These are phyloP conservation scores for Papiliotrema laurentii DNA, from an alignment of 1,284 basidiomycete genomes.

Conservation along the genomic window DNA sequence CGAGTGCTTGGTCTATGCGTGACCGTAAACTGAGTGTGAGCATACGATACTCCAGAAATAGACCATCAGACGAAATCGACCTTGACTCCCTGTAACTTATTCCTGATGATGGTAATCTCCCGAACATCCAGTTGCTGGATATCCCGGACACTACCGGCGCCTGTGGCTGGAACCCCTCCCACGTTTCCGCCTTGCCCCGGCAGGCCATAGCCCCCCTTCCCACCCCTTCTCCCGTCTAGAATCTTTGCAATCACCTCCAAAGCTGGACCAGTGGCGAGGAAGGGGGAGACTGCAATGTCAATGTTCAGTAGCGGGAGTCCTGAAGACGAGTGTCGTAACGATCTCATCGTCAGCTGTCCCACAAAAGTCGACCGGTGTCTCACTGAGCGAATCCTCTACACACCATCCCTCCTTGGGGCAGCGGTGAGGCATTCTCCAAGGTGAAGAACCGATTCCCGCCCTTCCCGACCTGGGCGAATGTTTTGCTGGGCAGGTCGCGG, in stretches of 20 bases:
- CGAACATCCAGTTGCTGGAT: constrained; percentile 20
- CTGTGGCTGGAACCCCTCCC: constrained; percentile 12
- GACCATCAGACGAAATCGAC: constrained; percentile 18
- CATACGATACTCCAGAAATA: constrained; percentile 14
- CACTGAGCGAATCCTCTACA: constrained; percentile 46
- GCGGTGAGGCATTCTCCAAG: constrained; percentile 17
- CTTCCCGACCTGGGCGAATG: constrained; percentile 40
- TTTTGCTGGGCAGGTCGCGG: constrained; percentile 32
- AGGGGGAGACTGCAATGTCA: constrained; percentile 46
- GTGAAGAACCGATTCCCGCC: constrained; percentile 42
- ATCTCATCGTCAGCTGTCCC: constrained; percentile 14
- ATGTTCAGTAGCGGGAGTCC: constrained; percentile 33
- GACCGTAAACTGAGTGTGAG: constrained; percentile 7
- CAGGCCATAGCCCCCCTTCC: constrained; percentile 14
- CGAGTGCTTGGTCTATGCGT: constrained; percentile 33
- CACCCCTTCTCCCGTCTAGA: constrained; percentile 12
- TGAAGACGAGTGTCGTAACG: constrained; percentile 32
- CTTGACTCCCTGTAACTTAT: constrained; percentile 29
- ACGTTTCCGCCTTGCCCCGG: constrained; percentile 14
- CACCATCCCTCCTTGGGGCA: constrained; percentile 37
- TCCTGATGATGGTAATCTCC: constrained; percentile 32
- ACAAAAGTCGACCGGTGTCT: constrained; percentile 11
- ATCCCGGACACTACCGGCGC: constrained; percentile 20
- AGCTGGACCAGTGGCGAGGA: constrained; percentile 39
- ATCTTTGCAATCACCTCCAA: constrained; percentile 22